These are phyloP conservation scores for Citrus mangshanensis DNA, from an alignment of 345 rosid genomes.

Conservation along the genomic window DNA sequence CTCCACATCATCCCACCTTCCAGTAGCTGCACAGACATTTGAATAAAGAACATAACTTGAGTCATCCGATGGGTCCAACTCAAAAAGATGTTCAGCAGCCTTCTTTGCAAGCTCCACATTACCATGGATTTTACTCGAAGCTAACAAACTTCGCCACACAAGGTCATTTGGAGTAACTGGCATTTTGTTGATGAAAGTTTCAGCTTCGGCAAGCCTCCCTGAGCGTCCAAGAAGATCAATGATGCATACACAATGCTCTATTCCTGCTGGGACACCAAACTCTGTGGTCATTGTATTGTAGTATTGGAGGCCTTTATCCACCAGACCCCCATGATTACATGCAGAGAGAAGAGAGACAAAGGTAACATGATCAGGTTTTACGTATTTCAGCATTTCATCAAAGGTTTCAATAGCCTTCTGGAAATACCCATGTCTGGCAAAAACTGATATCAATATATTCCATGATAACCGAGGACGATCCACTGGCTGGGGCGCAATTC, in stretches of 20 bases:
- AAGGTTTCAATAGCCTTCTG: conserved; percentile 63
- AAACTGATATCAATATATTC: conserved; percentile 80
- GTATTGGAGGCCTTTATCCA: conserved; percentile 69
- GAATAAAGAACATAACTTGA: conserved; percentile 81
- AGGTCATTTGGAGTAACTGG: conserved; percentile 61
- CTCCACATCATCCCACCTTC: conserved; percentile 80
- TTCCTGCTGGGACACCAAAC: conserved; percentile 46
- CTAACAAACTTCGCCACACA: conserved; percentile 79
- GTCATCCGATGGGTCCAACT: conserved; percentile 72
- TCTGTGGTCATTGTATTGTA: conserved; percentile 57
- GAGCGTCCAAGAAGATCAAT: conserved; percentile 87
- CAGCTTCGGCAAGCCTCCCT: conserved; percentile 73
- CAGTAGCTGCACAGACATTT: conserved; percentile 75
- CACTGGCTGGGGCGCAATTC: conserved; percentile 46
- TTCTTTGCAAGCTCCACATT: conserved; percentile 68
- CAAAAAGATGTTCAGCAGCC: conserved; percentile 61
- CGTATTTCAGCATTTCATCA: conserved; percentile 59
- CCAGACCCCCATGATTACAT: conserved; percentile 83
- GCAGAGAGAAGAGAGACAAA: conserved; percentile 88
- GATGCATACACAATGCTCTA: conserved; percentile 83
- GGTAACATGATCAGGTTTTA: conserved; percentile 78
- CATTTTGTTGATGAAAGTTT: conserved; percentile 61
- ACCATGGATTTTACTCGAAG: conserved; percentile 77
- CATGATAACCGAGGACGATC: conserved; percentile 60
- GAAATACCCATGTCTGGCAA: conserved; percentile 71